Evolutionary conservation across 768 basidiomycete genomes (phyloP), one percentile per base, ranked within the genome.

Genomic region (Kwoniella bestiolae): DNA sequence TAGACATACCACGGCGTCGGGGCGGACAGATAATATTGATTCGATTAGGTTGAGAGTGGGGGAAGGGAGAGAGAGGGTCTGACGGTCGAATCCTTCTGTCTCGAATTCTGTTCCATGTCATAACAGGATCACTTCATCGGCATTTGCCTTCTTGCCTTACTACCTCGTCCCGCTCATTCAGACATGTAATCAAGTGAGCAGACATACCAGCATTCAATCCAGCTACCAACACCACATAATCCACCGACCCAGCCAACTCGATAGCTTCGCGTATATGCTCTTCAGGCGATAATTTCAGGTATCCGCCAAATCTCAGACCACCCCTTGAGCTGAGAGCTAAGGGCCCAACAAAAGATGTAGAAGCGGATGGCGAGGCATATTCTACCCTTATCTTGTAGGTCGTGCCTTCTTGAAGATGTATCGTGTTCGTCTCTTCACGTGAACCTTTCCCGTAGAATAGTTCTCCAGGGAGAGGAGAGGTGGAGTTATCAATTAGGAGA

Each of bases 41-140:
- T 56, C 16, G 35, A 81, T 66, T 1, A 81, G 67, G 2, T 56
- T 60, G 59, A 74, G 63, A 18, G 65, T 69, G 9, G 51, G 55
- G 5, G 57, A 58, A 50, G 77, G 78, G 6, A 79, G 67, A 14
- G 84, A 78, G 47, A 90, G 82, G 0, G 85, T 84, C 21, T 85
- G 84, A 16, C 89, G 82, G 70, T 90, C 89, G 69, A 88, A 89
- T 12, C 87, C 88, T 79, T 90, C 89, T 65, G 86, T 86, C 80
- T 91, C 89, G 87, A 90, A 90, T 79, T 91, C 77, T 45, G 85
- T 21, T n/a, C n/a, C n/a, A n/a, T n/a, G n/a, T n/a, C n/a, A n/a
- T n/a, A n/a, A n/a, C n/a, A n/a, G n/a, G n/a, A n/a, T n/a, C n/a
- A n/a, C n/a, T n/a, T n/a, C n/a, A n/a, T n/a, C n/a, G n/a, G n/a